Conservation (phyloP, 768 basidiomycete species). For the Boletus pseudopeckii region DNA sequence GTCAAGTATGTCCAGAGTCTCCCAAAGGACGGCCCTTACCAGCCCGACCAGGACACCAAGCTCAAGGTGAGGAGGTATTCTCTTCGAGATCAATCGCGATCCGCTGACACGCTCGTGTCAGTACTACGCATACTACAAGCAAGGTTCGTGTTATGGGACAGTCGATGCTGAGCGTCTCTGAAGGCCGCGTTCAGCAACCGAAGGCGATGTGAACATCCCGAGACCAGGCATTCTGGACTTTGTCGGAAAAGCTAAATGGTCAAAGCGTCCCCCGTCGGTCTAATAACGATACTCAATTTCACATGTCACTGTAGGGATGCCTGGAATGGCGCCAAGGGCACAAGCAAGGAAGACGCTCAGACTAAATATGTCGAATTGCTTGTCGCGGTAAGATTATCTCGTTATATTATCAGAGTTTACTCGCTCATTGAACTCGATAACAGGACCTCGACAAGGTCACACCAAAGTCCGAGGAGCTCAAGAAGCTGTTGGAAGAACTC, state of each 20-base stretch:
- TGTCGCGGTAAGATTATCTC: constrained; percentile 47
- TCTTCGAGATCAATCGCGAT: constrained; percentile 1
- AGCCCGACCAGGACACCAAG: constrained; percentile 70
- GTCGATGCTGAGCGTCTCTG: not conserved
- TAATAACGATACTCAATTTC: not conserved
- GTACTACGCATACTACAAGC: constrained; percentile 96
- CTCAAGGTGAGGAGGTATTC: constrained; percentile 60
- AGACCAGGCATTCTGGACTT: constrained; percentile 83
- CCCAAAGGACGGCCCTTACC: constrained; percentile 69
- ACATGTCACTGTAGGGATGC: constrained; percentile 62
- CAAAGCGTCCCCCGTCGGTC: constrained; percentile 6
- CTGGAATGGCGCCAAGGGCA: constrained; percentile 74
- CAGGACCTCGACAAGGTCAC: constrained; percentile 54
- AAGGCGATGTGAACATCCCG: constrained; percentile 65
- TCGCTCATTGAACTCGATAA: constrained; percentile 5
- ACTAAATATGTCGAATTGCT: constrained; percentile 74
- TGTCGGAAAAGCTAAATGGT: constrained; percentile 89
- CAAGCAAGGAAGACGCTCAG: constrained; percentile 66
- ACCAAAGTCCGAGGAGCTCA: constrained; percentile 46
- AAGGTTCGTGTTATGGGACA: constrained; percentile 49
- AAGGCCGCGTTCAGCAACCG: constrained; percentile 49
- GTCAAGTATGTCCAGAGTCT: constrained; percentile 61
- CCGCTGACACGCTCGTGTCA: constrained; percentile 31
- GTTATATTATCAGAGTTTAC: not conserved
- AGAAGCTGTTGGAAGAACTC: constrained; percentile 57